These are phyloP conservation scores for Thymus quinquecostatus DNA, from an alignment of 257 asterid genomes.

Conservation along the genomic window DNA sequence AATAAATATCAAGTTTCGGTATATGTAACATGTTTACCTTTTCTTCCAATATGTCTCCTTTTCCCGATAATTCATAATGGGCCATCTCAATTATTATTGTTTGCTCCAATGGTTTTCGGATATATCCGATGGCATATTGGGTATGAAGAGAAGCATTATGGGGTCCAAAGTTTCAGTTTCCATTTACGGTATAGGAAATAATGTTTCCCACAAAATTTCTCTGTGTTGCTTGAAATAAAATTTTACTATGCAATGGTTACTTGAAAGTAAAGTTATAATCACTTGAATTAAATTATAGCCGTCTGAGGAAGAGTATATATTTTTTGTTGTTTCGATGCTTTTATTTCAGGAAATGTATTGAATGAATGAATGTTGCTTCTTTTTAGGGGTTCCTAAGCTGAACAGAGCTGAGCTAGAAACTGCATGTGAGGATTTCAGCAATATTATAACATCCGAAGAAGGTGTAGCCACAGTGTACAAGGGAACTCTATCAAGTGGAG, in stretches of 20 bases:
- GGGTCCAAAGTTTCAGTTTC: not conserved
- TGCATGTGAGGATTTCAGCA: conserved; percentile 97
- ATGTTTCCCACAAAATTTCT: not conserved
- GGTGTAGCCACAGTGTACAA: conserved; percentile 68
- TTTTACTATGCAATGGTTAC: not conserved
- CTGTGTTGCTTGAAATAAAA: not conserved
- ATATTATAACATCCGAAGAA: conserved; percentile 54
- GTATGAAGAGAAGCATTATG: not conserved
- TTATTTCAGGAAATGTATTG: not conserved
- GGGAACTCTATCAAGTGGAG: conserved; percentile 94
- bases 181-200: not conserved
- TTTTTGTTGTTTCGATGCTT: not conserved
- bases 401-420: conserved; percentile 81
- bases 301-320: too few relatives aligned
- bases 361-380: conserved; percentile 14
- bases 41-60: too few relatives aligned
- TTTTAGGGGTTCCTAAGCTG: conserved; percentile 87
- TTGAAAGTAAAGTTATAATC: not conserved
- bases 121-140: not conserved
- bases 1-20: not conserved
- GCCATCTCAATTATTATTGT: not conserved
- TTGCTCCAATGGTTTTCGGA: not conserved
- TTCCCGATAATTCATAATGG: not conserved
- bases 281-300: not conserved
- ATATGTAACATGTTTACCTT: not conserved